These are phyloP conservation scores for Coemansia sp. DNA, from an alignment of 371 early-diverging fungal species.

Conservation along the genomic window DNA sequence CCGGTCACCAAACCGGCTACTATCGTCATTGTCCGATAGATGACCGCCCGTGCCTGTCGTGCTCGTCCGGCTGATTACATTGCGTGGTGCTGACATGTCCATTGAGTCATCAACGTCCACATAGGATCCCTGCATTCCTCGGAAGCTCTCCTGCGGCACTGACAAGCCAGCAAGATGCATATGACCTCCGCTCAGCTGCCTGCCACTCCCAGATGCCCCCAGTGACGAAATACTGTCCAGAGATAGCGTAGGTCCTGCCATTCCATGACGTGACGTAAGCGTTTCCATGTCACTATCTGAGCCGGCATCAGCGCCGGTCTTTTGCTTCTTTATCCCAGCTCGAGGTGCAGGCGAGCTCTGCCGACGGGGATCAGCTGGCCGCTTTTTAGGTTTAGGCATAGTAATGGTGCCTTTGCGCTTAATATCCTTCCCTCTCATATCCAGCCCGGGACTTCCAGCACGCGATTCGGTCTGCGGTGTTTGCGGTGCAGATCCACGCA, in stretches of 20 bases:
- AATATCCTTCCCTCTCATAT: conserved; percentile 12
- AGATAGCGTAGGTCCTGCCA: conserved; percentile 16
- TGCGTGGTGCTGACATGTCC: conserved; percentile 7
- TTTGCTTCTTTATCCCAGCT: conserved; percentile 11
- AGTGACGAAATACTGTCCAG: conserved; percentile 9
- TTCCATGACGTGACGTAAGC: conserved; percentile 1
- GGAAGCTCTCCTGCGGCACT: not conserved
- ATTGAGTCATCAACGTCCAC: conserved; percentile 3
- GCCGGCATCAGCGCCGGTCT: conserved; percentile 6
- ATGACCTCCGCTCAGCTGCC: not conserved
- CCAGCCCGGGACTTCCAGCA: conserved; percentile 26
- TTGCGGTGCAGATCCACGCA: conserved; percentile 7
- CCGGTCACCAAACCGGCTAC: not conserved
- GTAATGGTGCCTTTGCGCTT: conserved; percentile 10
- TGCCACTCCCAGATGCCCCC: conserved; percentile 1
- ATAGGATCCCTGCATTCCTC: conserved; percentile 5
- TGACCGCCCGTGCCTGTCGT: conserved; percentile 22
- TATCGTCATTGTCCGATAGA: conserved; percentile 20
- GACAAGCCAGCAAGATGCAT: not conserved
- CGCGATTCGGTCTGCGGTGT: conserved; percentile 12
- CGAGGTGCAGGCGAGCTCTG: conserved; percentile 29
- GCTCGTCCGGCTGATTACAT: conserved; percentile 22
- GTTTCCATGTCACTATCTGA: conserved; percentile 17
- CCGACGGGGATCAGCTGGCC: conserved; percentile 11
- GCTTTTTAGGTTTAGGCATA: conserved; percentile 25